Base-by-base conservation (phyloP, 2,329 filamentous ascomycete genomes). In the Thielaviopsis populi region DNA sequence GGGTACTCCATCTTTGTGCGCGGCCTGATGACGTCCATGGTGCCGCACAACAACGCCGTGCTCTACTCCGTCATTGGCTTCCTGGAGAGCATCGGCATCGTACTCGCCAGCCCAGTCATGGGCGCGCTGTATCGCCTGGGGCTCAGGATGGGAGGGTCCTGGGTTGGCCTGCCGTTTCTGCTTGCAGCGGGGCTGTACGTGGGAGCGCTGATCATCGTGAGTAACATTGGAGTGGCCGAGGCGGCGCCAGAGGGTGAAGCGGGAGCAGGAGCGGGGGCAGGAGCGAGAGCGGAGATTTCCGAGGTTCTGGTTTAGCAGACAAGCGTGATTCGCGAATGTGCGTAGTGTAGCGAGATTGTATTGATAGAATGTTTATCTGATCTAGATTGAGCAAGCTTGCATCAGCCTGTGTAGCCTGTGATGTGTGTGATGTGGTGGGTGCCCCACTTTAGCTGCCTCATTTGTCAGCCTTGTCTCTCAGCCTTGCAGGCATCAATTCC, bases 41-140 rank as follows among this genome's bases (percentile, higher is more conserved):
- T 68, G 3, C 64, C 67, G 4, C 61, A 61, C 41, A 66, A 68
- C 27, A 65, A 63, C 40, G 66, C 59, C 7, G 63, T 66, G 40
- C 63, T 69, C 27, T 69, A 67, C 53, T 65, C 67, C 7, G 61
- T 63, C 13, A 68, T 69, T 22, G 63, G 66, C 27, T 61, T 68
- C 27, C 48, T 68, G 15, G 68, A 69, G 64, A 66, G 59, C 22
- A 46, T 68, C 11, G 68, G 67, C 1, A 60, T 65, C 3, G 53
- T 69, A 1, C 27, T 68, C 1, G 68, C 67, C 1, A 67, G 66
- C 15, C 68, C 68, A 2, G 46, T 68, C 2, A 63, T 69, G 27
- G 67, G 67, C n/a, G 46, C 65, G 3, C 53, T 66, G 22, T 69
- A 67, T 30, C 37, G 67, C 4, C 43, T 65, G 1, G 67, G 67